These are phyloP conservation scores for Elaeis guineensis DNA, from an alignment of 176 grass and related monocot species.

Conservation along the genomic window DNA sequence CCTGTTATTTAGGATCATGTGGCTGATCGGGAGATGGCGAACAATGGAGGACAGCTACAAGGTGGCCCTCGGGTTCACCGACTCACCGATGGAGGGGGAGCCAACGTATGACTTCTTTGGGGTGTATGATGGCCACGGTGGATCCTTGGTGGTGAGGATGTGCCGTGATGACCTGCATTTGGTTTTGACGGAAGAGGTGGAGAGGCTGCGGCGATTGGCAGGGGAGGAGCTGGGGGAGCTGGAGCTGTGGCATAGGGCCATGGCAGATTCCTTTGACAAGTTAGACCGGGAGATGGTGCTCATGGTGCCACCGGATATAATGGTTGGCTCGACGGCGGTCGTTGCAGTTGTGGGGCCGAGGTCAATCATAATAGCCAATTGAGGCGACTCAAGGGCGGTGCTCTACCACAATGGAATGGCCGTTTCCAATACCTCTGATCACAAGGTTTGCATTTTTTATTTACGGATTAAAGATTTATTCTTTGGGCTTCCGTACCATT, in stretches of 20 bases:
- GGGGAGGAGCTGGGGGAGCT: not conserved
- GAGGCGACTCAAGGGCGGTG: conserved; percentile 37
- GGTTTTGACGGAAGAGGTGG: conserved; percentile 3
- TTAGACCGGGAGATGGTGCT: conserved; percentile 19
- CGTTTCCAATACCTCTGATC: conserved; percentile 24
- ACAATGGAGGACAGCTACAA: conserved; percentile 41
- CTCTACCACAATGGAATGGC: conserved; percentile 18
- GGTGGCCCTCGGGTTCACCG: conserved; percentile 10
- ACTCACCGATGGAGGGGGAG: not conserved
- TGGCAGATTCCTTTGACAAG: conserved; percentile 17
- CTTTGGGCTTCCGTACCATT: too few relatives aligned
- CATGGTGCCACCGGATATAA: not conserved
- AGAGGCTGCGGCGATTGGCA: not conserved
- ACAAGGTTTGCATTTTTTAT: conserved; percentile 18
- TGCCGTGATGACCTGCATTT: conserved; percentile 20
- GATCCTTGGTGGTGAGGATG: not conserved
- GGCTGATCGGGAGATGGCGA: conserved; percentile 31
- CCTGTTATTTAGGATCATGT: conserved; percentile 11
- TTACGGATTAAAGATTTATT: too few relatives aligned
- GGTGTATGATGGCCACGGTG: conserved; percentile 31
- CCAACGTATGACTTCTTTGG: conserved; percentile 24
- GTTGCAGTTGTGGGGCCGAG: conserved; percentile 21
- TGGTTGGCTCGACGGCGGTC: conserved; percentile 35
- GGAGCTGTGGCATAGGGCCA: conserved; percentile 9
- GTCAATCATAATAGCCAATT: conserved; percentile 36